phyloP scores from a whole-genome alignment of 768 basidiomycete genomes.

The Panaeolus cyanescens region DNA sequence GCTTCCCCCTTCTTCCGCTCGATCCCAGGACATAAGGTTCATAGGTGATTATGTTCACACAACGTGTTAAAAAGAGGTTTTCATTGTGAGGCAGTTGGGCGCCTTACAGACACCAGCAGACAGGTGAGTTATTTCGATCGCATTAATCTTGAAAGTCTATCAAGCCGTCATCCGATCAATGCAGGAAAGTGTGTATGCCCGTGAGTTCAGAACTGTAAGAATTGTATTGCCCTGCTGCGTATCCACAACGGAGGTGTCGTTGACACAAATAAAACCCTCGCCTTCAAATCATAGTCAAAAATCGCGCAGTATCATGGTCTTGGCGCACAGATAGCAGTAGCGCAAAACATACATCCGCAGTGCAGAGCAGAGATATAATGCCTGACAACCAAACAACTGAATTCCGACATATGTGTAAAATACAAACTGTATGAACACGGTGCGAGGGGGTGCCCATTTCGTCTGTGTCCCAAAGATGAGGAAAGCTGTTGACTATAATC shows the following conservation, averaged over 20 bases:
- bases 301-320: too few species aligned
- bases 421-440: not conserved
- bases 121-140: not conserved
- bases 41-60: not conserved
- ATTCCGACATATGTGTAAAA: not conserved
- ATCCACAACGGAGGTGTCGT: too few species aligned
- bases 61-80: not conserved
- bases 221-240: not conserved
- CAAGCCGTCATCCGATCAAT: not conserved
- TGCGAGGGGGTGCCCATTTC: too few species aligned
- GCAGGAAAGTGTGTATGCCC: not conserved
- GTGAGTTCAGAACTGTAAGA: not conserved
- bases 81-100: not conserved
- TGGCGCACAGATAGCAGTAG: too few species aligned
- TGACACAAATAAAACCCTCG: too few species aligned
- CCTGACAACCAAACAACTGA: not conserved
- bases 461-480: not conserved
- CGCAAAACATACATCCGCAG: too few species aligned
- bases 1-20: not conserved
- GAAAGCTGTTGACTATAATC: not conserved
- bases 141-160: not conserved
- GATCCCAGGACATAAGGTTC: not conserved
- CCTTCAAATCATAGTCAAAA: too few species aligned
- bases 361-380: too few species aligned
- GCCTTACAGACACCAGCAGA: not conserved